phyloP scores from a whole-genome alignment of 306 rosid species.

The Cucumis hystrix region DNA sequence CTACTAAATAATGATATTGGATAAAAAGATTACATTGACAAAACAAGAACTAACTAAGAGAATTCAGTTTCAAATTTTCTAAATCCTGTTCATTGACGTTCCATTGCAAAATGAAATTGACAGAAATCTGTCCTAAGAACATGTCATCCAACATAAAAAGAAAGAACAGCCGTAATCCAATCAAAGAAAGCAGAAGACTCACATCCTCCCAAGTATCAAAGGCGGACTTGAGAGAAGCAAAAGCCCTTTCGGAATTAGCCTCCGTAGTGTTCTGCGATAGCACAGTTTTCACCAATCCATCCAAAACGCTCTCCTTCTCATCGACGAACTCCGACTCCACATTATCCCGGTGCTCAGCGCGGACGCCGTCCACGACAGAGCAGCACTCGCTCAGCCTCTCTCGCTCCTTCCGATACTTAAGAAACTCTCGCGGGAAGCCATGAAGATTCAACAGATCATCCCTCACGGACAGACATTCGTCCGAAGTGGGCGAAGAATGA shows the following conservation, averaged over 20 bases:
- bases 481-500: conserved; percentile 40
- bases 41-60: not conserved
- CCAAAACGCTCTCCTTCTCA: conserved; percentile 48
- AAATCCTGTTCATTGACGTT: not conserved
- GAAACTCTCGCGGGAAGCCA: conserved; percentile 66
- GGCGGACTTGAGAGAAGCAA: conserved; percentile 59
- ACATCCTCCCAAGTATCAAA: conserved; percentile 56
- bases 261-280: conserved; percentile 90
- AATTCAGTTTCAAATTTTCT: not conserved
- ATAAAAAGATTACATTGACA: not conserved
- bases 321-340: conserved; percentile 11
- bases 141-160: not conserved
- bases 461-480: conserved; percentile 47
- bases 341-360: not conserved
- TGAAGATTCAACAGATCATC: conserved; percentile 58
- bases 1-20: too few species aligned
- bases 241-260: conserved; percentile 48
- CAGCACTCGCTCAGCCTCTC: not conserved
- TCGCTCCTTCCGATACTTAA: conserved; percentile 40
- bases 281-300: conserved; percentile 68
- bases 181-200: not conserved
- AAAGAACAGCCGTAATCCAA: not conserved
- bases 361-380: not conserved
- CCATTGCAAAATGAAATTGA: not conserved
- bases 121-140: not conserved